Base-by-base conservation (phyloP, 495 filamentous ascomycete species). In the Ramalina peruviana region DNA sequence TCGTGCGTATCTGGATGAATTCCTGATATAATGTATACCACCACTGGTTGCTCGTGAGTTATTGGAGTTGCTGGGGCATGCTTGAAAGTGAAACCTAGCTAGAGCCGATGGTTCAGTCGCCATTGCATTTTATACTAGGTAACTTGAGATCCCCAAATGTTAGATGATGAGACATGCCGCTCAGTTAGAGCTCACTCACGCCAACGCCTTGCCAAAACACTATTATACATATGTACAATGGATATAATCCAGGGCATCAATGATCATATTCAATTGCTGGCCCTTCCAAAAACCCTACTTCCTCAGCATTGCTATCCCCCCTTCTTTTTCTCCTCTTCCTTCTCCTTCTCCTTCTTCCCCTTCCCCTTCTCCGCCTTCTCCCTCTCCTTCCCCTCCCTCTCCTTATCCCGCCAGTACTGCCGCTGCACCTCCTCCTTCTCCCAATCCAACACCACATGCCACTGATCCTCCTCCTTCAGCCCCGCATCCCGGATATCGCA, bases 391-490 rank as follows among this genome's bases (percentile, higher is more conserved):
- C 17, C 53, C 20, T 48, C 37, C 36, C 43, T 43, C 19, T 57
- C 44, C 45, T 43, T 42, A 5, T 45, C 43, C 16, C 42, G 20
- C 46, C 25, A 33, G 19, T 51, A 43, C 38, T 56, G 16, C 40
- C 30, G 20, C 20, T 54, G 47, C 33, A 58, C 52, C n/a, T 43
- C 46, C 13, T 49, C 36, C 23, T 51, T 51, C 56, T 55, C 48
- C 46, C 53, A 60, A 42, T 42, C 50, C 19, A 20, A 36, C 5
- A 54, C 39, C 6, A 56, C 25, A 16, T 48, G 49, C 75, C 75
- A 79, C 43, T 72, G 72, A 58, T 80, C 75, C 6, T 63, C 64
- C 36, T 68, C 60, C 40, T 51, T 61, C 46, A 73, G 42, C 1
- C 67, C 67, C 1, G 63, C 62, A 3, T 55, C 56, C 6, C 63